Percentiles rank a stretch among this genome's conserved stretches.
These are phyloP conservation scores for Xylaria sp. DNA, from an alignment of 495 filamentous ascomycete genomes.

Conservation along the genomic window DNA sequence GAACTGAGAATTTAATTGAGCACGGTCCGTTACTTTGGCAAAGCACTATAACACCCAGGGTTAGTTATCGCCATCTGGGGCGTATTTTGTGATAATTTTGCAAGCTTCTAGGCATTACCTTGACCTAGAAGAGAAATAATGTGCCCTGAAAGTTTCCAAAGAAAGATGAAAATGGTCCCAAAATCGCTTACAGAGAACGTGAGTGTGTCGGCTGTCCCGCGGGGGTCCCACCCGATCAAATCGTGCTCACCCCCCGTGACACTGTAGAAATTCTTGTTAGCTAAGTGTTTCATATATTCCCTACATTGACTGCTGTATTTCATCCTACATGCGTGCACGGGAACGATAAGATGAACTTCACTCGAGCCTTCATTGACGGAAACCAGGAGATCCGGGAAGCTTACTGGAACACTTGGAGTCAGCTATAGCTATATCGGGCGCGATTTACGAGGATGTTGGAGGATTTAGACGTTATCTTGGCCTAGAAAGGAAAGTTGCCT, in stretches of 20 bases:
- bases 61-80: neutral
- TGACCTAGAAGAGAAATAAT: neutral
- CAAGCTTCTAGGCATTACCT: neutral
- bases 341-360: neutral
- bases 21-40: conserved; percentile 23
- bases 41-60: conserved; percentile 33
- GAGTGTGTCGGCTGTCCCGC: conserved; percentile 48
- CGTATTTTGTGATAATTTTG: neutral
- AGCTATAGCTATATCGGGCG: no score
- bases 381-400: neutral
- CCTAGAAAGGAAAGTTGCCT: no score
- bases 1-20: neutral
- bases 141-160: no score
- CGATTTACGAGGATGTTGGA: no score
- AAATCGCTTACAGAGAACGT: conserved; percentile 34
- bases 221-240: conserved; percentile 48
- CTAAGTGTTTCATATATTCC: neutral
- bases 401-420: no score
- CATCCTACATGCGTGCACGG: neutral
- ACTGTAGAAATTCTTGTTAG: conserved; percentile 23
- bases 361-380: neutral
- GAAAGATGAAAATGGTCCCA: neutral
- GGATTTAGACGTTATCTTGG: no score
- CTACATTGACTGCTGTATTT: neutral
- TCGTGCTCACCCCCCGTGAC: conserved; percentile 46